These are phyloP conservation scores for Protoeuglena noctilucae DNA, from an alignment of 139 green algal species.

Conservation along the genomic window DNA sequence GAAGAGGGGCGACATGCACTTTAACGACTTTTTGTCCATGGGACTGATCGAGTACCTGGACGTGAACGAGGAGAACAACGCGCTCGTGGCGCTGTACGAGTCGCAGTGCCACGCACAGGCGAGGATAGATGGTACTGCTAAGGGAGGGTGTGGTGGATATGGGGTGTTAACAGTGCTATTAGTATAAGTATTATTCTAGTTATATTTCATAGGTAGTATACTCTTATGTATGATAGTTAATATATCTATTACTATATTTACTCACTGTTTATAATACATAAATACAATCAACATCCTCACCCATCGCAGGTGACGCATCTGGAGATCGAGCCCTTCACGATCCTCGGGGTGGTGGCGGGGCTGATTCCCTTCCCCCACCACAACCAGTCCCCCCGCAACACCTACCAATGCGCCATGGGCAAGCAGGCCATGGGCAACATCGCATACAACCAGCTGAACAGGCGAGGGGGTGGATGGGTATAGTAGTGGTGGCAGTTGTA, in stretches of 20 bases:
- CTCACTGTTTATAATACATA: no score
- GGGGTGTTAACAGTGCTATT: no score
- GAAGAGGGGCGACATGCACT: constrained; percentile 13
- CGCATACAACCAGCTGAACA: constrained; percentile 83
- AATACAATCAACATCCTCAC: no score
- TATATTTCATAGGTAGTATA: no score
- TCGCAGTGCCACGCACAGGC: constrained; percentile 13
- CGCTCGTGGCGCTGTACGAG: constrained; percentile 82
- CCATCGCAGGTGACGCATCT: constrained; percentile 63
- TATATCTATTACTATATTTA: no score
- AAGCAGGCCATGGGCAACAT: constrained; percentile 97
- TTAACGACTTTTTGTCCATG: constrained; percentile 30
- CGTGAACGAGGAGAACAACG: constrained; percentile 94
- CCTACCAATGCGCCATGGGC: constrained; percentile 88
- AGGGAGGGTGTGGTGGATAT: no score
- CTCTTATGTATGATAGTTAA: no score
- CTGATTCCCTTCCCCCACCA: constrained; percentile 99
- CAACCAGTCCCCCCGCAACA: constrained; percentile 94
- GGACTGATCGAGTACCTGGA: constrained; percentile 96
- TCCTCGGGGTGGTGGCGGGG: constrained; percentile 90
- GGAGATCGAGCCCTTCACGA: constrained; percentile 96
- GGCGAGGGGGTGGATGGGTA: no score
- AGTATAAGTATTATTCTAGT: no score
- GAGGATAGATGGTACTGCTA: no score
- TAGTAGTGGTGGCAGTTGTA: not conserved